These are phyloP conservation scores for Sporothrix pallida DNA, from an alignment of 2,329 filamentous ascomycete species.

Conservation along the genomic window DNA sequence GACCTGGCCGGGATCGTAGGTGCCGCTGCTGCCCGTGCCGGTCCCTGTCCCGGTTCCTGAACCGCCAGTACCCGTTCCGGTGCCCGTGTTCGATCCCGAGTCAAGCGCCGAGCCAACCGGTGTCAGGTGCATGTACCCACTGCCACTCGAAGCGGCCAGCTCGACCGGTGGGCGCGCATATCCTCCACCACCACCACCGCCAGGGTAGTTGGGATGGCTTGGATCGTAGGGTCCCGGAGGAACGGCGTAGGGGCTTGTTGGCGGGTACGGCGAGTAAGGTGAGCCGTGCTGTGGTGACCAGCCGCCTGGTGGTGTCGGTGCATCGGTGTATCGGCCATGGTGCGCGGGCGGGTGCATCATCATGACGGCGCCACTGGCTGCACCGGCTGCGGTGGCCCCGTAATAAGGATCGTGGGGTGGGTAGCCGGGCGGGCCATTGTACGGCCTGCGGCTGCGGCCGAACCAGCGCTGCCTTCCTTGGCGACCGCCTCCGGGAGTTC, in stretches of 20 bases:
- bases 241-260: conserved; percentile 19
- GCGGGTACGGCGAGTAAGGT: conserved; percentile 26
- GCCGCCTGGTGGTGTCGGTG: conserved; percentile 18
- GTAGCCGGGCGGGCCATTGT: neutral
- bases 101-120: conserved; percentile 6
- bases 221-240: neutral
- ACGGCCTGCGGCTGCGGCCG: neutral
- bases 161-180: neutral
- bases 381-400: neutral
- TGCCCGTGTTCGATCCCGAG: conserved; percentile 26
- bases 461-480: neutral
- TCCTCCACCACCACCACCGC: neutral
- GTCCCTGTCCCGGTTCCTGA: conserved; percentile 24
- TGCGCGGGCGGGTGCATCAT: conserved; percentile 27
- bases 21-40: conserved; percentile 29
- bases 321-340: conserved; percentile 28
- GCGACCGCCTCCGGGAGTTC: neutral
- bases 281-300: conserved; percentile 31
- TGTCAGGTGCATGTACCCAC: conserved; percentile 27
- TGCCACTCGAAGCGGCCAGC: conserved; percentile 30
- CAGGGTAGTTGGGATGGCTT: conserved; percentile 1
- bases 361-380: conserved; percentile 8
- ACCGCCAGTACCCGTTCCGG: conserved; percentile 6
- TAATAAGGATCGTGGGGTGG: neutral
- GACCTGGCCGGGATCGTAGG: conserved; percentile 23